Conservation (phyloP, 1,139 yeast genomes). For the Kodamaea sp. region DNA sequence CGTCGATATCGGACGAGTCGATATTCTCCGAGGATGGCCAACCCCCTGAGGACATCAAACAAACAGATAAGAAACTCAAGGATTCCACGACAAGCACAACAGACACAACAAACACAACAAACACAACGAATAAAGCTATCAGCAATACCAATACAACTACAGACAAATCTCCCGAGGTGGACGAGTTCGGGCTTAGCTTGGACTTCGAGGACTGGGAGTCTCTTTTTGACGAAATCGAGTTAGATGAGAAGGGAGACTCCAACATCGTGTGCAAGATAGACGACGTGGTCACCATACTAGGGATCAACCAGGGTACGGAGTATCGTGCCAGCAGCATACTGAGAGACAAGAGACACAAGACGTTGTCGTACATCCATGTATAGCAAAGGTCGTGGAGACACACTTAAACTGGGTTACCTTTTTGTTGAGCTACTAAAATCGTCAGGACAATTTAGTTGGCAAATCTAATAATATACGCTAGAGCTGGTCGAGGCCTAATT, state of each 20-base stretch:
- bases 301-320: constrained; percentile 14
- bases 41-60: too few species aligned
- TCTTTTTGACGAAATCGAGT: constrained; percentile 21
- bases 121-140: too few species aligned
- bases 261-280: constrained; percentile 22
- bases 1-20: constrained; percentile 19
- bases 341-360: constrained; percentile 10
- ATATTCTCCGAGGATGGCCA: constrained; percentile 23
- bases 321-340: not conserved
- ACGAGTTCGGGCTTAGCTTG: constrained; percentile 15
- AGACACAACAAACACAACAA: too few species aligned
- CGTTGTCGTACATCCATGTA: constrained; percentile 11
- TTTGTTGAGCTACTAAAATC: too few species aligned
- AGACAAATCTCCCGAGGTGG: constrained; percentile 3
- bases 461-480: too few species aligned
- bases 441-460: too few species aligned
- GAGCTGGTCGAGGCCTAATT: too few species aligned
- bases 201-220: constrained; percentile 21
- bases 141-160: too few species aligned
- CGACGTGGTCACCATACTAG: constrained; percentile 24
- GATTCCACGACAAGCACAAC: too few species aligned
- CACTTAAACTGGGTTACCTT: too few species aligned
- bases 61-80: too few species aligned
- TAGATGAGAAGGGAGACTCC: constrained; percentile 18
- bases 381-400: too few species aligned